A percentile compares a stretch with the other conserved stretches of the same genome.
Evolutionary conservation across 2,329 filamentous ascomycete genomes (phyloP).

Genomic region (Calonectria henricotiae): DNA sequence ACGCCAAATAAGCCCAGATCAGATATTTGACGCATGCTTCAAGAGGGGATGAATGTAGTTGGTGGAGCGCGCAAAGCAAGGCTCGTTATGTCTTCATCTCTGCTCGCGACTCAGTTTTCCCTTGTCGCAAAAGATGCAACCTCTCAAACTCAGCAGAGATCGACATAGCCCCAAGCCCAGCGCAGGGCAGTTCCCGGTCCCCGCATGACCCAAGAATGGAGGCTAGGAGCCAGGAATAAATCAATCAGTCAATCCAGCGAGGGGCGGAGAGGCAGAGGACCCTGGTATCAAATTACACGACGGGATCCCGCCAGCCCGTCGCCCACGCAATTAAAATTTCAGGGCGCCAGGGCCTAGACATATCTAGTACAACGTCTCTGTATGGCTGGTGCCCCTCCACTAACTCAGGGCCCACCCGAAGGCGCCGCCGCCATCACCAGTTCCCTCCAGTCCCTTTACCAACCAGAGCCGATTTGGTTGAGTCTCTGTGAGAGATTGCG

Average conservation of each 20-base stretch:
- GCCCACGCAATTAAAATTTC: constrained; percentile 51
- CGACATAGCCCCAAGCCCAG: constrained; percentile 16
- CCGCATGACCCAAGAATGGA: constrained; percentile 30
- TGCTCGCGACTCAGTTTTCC: not conserved
- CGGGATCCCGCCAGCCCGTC: constrained; percentile 40
- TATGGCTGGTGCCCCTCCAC: constrained; percentile 46
- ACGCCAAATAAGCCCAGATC: not conserved
- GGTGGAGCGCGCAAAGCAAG: not conserved
- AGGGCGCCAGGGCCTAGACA: constrained; percentile 47
- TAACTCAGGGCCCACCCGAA: constrained; percentile 43
- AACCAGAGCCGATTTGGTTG: constrained; percentile 4
- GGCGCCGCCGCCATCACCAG: constrained; percentile 43
- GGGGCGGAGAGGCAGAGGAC: constrained; percentile 15
- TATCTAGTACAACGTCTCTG: constrained; percentile 11
- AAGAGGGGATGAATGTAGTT: not conserved
- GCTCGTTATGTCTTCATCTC: not conserved
- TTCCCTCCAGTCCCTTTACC: constrained; percentile 8
- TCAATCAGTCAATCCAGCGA: constrained; percentile 30
- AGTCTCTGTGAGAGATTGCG: constrained; percentile 1
- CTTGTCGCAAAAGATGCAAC: not conserved
- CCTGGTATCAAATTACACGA: constrained; percentile 42
- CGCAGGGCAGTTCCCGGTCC: constrained; percentile 31
- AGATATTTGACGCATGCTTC: not conserved
- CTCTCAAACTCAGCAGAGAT: constrained; percentile 26
- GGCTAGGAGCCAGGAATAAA: constrained; percentile 29